phyloP scores from a whole-genome alignment of 306 rosid species.

The Medicago arabica region DNA sequence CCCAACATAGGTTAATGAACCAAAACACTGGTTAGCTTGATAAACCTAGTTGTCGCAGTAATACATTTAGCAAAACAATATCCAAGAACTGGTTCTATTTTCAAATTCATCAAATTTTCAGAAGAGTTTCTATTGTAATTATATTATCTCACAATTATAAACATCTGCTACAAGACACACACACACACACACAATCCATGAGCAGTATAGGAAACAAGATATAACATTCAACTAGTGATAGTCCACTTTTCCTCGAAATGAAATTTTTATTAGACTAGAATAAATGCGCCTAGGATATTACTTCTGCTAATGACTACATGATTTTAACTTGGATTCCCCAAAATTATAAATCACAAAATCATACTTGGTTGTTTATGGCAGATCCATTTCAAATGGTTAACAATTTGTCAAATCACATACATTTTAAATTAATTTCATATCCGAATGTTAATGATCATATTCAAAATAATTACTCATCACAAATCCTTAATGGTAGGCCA shows the following conservation, averaged over 20 bases:
- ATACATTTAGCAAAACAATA: slow-evolving; percentile 2
- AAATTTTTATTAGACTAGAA: neutral
- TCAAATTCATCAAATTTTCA: neutral
- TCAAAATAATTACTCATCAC: neutral
- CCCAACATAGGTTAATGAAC: neutral
- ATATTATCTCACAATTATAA: neutral
- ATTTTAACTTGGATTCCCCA: neutral
- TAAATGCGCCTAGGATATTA: neutral
- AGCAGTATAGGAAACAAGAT: neutral
- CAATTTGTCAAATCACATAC: neutral
- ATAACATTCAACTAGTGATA: neutral
- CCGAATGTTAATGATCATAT: neutral
- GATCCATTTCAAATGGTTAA: neutral
- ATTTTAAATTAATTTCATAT: no score
- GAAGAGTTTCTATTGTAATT: neutral
- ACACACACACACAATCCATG: neutral
- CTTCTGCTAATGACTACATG: neutral
- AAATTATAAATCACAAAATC: neutral
- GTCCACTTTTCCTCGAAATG: neutral
- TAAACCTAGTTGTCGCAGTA: neutral
- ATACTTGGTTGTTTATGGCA: neutral
- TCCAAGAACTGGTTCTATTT: neutral
- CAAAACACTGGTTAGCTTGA: neutral
- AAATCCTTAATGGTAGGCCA: neutral
- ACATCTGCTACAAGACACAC: neutral